phyloP scores from a whole-genome alignment of 2,329 filamentous ascomycete species.

The Tolypocladium tropicale region DNA sequence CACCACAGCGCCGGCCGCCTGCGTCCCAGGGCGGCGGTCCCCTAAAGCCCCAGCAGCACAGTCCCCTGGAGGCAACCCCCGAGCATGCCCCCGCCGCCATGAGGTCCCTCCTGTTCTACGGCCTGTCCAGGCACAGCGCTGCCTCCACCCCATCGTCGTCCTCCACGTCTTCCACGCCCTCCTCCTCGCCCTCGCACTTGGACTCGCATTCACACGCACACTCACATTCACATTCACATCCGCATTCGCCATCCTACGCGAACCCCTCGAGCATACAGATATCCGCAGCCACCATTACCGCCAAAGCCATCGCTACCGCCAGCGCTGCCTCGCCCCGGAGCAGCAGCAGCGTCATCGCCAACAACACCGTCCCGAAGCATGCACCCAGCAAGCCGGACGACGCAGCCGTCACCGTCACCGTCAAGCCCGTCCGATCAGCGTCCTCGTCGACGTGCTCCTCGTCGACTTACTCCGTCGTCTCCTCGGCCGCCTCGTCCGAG shows the following conservation, averaged over 20 bases:
- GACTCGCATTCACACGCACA: not conserved
- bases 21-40: slow-evolving; percentile 1
- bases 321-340: not conserved
- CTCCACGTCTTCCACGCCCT: not conserved
- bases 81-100: slow-evolving; percentile 1
- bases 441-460: slow-evolving; percentile 2
- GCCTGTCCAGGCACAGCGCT: slow-evolving; percentile 2
- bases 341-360: not conserved
- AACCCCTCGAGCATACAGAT: not conserved
- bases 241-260: not conserved
- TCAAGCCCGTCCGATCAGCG: not conserved
- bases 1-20: not conserved
- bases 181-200: not conserved
- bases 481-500: slow-evolving; percentile 4
- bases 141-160: not conserved
- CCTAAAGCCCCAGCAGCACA: not conserved
- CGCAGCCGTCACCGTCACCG: not conserved
- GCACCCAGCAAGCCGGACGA: slow-evolving; percentile 1
- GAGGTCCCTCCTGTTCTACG: slow-evolving; percentile 6
- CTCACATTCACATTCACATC: not conserved
- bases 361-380: slow-evolving; percentile 1
- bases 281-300: not conserved
- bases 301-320: not conserved
- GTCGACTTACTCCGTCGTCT: not conserved
- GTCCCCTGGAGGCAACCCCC: not conserved